A percentile compares a stretch with the other conserved stretches of the same genome.
These are phyloP conservation scores for Wakefieldia striispora DNA, from an alignment of 768 basidiomycete genomes.

Conservation along the genomic window DNA sequence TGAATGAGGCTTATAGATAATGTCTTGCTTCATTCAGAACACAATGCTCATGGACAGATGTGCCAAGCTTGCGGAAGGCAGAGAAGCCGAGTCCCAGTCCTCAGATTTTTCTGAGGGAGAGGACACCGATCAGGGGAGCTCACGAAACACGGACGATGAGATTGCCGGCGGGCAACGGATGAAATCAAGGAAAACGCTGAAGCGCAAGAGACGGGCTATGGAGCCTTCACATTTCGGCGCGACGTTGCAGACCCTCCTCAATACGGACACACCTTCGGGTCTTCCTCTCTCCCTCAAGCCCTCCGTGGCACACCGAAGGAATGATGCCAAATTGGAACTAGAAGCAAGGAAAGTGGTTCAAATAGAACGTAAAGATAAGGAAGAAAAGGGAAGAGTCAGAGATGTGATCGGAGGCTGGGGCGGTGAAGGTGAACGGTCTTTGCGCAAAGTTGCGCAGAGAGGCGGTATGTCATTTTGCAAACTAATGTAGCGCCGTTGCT, in stretches of 20 bases:
- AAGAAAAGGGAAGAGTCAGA: constrained; percentile 62
- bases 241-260: constrained; percentile 68
- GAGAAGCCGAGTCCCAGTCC: constrained; percentile 9
- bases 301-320: constrained; percentile 61
- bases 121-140: constrained; percentile 23
- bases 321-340: constrained; percentile 72
- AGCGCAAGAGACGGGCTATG: constrained; percentile 81
- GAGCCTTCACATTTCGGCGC: constrained; percentile 71
- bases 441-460: constrained; percentile 82
- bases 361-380: constrained; percentile 69
- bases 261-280: constrained; percentile 66
- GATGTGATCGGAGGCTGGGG: constrained; percentile 90
- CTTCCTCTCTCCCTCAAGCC: constrained; percentile 79
- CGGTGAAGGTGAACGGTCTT: constrained; percentile 70
- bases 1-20: too few species aligned
- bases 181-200: constrained; percentile 79
- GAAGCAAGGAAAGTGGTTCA: constrained; percentile 71
- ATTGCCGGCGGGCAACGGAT: constrained; percentile 49
- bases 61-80: constrained; percentile 39
- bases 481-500: background rate
- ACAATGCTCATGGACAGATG: constrained; percentile 56
- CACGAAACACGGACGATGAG: constrained; percentile 61
- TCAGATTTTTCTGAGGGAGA: constrained; percentile 14
- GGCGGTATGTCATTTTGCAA: constrained; percentile 50
- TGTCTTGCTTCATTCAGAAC: constrained; percentile 7